Evolutionary conservation across 129 eudicot genomes (phyloP), one percentile per base, ranked within the genome.

Genomic region (Ambrosia artemisiifolia): DNA sequence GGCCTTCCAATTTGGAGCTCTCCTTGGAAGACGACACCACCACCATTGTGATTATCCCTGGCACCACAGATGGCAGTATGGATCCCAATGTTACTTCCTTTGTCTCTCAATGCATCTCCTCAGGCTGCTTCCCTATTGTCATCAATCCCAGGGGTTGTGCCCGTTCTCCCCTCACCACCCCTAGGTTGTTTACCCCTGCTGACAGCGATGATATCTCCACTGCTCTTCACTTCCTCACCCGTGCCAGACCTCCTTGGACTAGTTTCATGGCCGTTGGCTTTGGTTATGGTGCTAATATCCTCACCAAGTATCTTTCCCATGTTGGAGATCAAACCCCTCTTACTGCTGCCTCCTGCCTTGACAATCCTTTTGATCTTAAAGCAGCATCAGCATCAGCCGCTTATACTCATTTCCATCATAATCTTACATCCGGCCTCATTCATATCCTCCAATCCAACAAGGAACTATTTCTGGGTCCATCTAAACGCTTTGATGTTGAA

Each of bases 181-280:
- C 98, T 19, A 50, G 98, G 96, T 83, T 94, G 77, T 94, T 94
- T 84, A 84, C 96, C 54, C 88, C 98, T 84, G 98, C 93, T 80
- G 98, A 94, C 79, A 94, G 93, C 79, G 97, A 94, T 83, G 98
- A 94, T 84, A 54, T 94, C 80, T 75, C 68, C 85, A 84, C 93
- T 62, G 72, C 85, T 83, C 80, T 94, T 73, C 93, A 84, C 64
- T 94, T 75, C 67, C 77, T 94, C 72, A 86, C 74, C 79, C 83
- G 78, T 74, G 86, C 83, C 70, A 94, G 98, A 72, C 97, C 98
- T 47, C 97, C 98, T 53, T 85, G 96, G 93, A 78, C 97, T 48
- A 82, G 93, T 40, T 77, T 90, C 71, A 83, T 86, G 97, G 93
- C 73, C 48, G 95, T 90, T 79, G 98, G 91, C 60, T 90, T 93